These are phyloP conservation scores for Leccinum griseonigrum DNA, from an alignment of 1,284 basidiomycete genomes.

Conservation along the genomic window DNA sequence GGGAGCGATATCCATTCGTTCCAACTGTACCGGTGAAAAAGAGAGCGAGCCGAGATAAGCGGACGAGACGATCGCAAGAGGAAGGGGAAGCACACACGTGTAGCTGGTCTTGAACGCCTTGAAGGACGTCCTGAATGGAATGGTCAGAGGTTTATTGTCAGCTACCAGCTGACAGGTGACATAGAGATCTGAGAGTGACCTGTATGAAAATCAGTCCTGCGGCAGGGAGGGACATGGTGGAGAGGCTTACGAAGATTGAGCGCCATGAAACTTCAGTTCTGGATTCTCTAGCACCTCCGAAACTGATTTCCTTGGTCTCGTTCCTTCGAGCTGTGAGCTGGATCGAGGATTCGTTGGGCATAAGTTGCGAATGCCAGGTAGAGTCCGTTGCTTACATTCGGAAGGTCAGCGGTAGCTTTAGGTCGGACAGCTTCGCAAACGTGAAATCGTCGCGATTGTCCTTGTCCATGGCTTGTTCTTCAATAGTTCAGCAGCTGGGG, in stretches of 20 bases:
- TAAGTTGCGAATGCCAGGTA: constrained; percentile 9
- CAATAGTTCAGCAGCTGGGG: background rate
- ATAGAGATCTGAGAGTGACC: constrained; percentile 85
- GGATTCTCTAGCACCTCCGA: constrained; percentile 78
- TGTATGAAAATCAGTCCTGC: constrained; percentile 29
- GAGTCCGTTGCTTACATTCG: constrained; percentile 63
- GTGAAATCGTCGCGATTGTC: constrained; percentile 83
- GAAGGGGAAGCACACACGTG: constrained; percentile 47
- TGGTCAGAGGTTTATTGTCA: constrained; percentile 90
- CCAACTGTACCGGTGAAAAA: constrained; percentile 61
- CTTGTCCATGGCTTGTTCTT: constrained; percentile 56
- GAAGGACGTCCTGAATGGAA: constrained; percentile 89
- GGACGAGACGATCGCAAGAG: background rate
- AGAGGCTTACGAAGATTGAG: constrained; percentile 67
- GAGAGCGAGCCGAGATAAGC: background rate
- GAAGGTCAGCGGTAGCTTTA: constrained; percentile 84
- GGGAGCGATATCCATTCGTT: constrained; percentile 93
- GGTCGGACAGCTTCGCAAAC: constrained; percentile 84
- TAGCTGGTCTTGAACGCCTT: constrained; percentile 87
- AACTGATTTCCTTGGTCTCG: constrained; percentile 64
- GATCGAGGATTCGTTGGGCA: constrained; percentile 2
- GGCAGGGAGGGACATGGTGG: background rate
- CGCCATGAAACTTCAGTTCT: constrained; percentile 74
- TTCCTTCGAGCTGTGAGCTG: constrained; percentile 85
- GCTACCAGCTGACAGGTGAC: constrained; percentile 89